Evolutionary conservation across 257 asterid genomes (phyloP), one percentile per base, ranked within the genome.

Genomic region (Plantago major): DNA sequence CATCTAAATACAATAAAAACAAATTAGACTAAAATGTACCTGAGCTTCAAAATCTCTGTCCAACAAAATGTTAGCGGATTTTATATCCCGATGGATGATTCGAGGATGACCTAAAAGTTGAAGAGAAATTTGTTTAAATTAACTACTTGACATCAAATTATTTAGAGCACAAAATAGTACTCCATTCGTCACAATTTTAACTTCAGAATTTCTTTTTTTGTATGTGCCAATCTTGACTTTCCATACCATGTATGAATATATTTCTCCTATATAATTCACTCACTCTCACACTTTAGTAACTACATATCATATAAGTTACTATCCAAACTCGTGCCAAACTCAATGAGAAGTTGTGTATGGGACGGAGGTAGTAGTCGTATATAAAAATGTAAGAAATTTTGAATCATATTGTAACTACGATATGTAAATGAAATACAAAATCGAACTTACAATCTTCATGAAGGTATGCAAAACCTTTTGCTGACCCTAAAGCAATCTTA

Each of bases 81-180:
- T 90, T 58, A 90, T 85, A 66, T 90, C 98, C 58, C 98, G 76
- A 56, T 90, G 98, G 48, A 90, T 90, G 42, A 88, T 88, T 48
- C 95, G 95, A 64, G 98, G 98, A 66, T 90, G 96, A 54, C 98
- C 98, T 90, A 69, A 46, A n/a, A 11, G 5, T 53, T 40, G 0
- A 37, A 45, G 11, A 52, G 30, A 22, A 17, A 55, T 1, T 13
- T 0, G n/a, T n/a, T n/a, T n/a, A 13, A 22, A 1, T 2, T 16
- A 52, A 30, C 5, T 38, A 3, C 10, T 17, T 2, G 3, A 30
- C 37, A 30, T 11, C n/a, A n/a, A n/a, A n/a, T n/a, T n/a, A n/a
- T n/a, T n/a, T n/a, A n/a, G n/a, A n/a, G n/a, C n/a, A n/a, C n/a
- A n/a, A n/a, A n/a, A n/a, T n/a, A n/a, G n/a, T n/a, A n/a, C n/a